Conservation (phyloP, 148 eudicot genomes). For the Spergularia marina region DNA sequence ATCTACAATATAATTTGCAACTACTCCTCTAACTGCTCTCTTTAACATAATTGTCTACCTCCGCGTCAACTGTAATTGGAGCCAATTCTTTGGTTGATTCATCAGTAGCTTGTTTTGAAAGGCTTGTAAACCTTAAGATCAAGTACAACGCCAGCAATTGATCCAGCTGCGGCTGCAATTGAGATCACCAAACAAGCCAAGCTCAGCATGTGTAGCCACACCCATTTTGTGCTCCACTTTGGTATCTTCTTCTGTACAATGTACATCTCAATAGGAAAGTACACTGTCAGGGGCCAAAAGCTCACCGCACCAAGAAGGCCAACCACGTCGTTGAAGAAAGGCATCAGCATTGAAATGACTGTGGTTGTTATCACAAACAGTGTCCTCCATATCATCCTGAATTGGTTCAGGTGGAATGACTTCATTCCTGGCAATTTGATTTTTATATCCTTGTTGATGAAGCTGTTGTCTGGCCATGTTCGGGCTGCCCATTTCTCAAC, state of each 20-base stretch:
- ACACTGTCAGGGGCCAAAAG: slow-evolving; percentile 56
- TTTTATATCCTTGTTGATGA: slow-evolving; percentile 40
- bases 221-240: slow-evolving; percentile 48
- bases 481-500: slow-evolving; percentile 39
- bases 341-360: slow-evolving; percentile 44
- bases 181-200: slow-evolving; percentile 41
- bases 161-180: slow-evolving; percentile 48
- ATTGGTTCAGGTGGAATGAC: slow-evolving; percentile 33
- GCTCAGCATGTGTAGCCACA: slow-evolving; percentile 43
- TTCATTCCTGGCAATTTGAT: slow-evolving; percentile 28
- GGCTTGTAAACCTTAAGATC: slow-evolving; percentile 52
- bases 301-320: slow-evolving; percentile 54
- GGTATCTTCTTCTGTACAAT: slow-evolving; percentile 46
- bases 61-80: too few relatives aligned
- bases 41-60: too few relatives aligned
- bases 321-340: slow-evolving; percentile 53
- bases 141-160: slow-evolving; percentile 45
- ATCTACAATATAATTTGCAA: too few relatives aligned
- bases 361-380: slow-evolving; percentile 42
- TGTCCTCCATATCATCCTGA: slow-evolving; percentile 48
- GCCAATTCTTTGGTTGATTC: too few relatives aligned
- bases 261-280: slow-evolving; percentile 51
- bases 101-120: slow-evolving; percentile 30
- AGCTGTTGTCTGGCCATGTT: slow-evolving; percentile 35
- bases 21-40: too few relatives aligned